Evolutionary conservation across 2,329 filamentous ascomycete species (phyloP).

Genomic region (Epichloe aotearoae): DNA sequence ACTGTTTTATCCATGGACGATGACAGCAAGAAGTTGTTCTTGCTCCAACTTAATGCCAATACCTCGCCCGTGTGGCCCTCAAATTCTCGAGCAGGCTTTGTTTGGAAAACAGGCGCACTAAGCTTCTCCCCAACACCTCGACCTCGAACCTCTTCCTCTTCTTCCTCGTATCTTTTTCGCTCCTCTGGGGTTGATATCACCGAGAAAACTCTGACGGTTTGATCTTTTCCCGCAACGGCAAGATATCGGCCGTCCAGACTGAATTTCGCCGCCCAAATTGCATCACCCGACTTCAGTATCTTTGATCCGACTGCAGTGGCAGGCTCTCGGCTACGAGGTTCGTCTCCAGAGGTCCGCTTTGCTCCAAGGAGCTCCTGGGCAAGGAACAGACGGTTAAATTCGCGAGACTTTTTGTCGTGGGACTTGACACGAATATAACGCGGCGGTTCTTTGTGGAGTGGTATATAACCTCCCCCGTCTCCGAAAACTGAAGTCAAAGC

Average conservation of each 20-base stretch:
- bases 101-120: constrained; percentile 81
- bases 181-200: constrained; percentile 77
- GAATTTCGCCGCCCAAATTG: constrained; percentile 87
- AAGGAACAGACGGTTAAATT: constrained; percentile 80
- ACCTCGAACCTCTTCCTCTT: constrained; percentile 24
- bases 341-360: constrained; percentile 22
- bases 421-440: constrained; percentile 78
- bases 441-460: constrained; percentile 76
- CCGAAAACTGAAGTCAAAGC: constrained; percentile 68
- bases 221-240: constrained; percentile 84
- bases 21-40: constrained; percentile 93
- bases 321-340: constrained; percentile 16
- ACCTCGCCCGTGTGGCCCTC: constrained; percentile 74
- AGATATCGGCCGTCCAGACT: constrained; percentile 85
- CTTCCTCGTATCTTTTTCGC: constrained; percentile 57
- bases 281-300: constrained; percentile 38
- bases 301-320: constrained; percentile 27
- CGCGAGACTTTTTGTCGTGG: constrained; percentile 69
- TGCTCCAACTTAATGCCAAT: constrained; percentile 92
- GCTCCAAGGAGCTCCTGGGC: constrained; percentile 76
- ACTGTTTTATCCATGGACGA: constrained; percentile 98
- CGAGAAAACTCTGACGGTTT: constrained; percentile 74
- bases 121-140: constrained; percentile 42
- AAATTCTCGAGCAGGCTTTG: constrained; percentile 67
- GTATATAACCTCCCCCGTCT: constrained; percentile 60